Percentiles rank a stretch among this genome's conserved stretches.
phyloP scores from a whole-genome alignment of 2,329 filamentous ascomycete genomes.

The Aspergillus sp. region DNA sequence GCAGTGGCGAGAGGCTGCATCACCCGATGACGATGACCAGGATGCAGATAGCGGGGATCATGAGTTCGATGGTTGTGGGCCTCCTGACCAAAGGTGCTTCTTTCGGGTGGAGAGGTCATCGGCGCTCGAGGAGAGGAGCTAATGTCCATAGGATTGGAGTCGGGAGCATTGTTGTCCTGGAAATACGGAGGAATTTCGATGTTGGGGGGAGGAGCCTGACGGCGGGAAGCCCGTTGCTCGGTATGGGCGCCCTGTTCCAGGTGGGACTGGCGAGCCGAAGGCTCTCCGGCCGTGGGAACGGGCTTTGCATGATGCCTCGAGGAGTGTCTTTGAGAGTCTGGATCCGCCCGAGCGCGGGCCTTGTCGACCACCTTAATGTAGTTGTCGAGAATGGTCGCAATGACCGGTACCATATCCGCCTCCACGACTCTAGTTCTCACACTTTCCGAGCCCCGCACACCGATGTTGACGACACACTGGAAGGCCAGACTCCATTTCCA shows the following conservation, averaged over 20 bases:
- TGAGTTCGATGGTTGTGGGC: constrained; percentile 49
- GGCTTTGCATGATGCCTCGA: constrained; percentile 32
- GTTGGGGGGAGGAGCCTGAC: constrained; percentile 79
- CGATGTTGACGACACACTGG: constrained; percentile 98
- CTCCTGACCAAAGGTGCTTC: constrained; percentile 62
- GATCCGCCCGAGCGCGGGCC: constrained; percentile 80
- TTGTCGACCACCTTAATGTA: constrained; percentile 97
- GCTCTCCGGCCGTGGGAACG: constrained; percentile 26
- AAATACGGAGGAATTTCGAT: constrained; percentile 70
- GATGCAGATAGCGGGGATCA: constrained; percentile 39
- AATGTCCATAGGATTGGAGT: constrained; percentile 57
- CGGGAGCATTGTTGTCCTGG: constrained; percentile 48
- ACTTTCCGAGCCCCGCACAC: constrained; percentile 88
- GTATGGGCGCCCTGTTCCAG: constrained; percentile 54
- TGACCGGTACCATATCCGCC: constrained; percentile 98
- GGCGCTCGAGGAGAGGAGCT: constrained; percentile 64
- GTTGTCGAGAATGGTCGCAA: constrained; percentile 96
- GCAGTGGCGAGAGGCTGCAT: constrained; percentile 68
- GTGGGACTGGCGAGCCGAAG: constrained; percentile 33
- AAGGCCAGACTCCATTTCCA: constrained; percentile 99
- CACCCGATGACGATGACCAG: constrained; percentile 53
- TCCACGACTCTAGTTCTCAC: constrained; percentile 95
- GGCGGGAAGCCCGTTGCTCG: constrained; percentile 62
- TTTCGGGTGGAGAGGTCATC: constrained; percentile 69
- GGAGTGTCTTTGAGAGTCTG: constrained; percentile 62